Base-by-base conservation (phyloP, 306 rosid species). In the Datisca glomerata region DNA sequence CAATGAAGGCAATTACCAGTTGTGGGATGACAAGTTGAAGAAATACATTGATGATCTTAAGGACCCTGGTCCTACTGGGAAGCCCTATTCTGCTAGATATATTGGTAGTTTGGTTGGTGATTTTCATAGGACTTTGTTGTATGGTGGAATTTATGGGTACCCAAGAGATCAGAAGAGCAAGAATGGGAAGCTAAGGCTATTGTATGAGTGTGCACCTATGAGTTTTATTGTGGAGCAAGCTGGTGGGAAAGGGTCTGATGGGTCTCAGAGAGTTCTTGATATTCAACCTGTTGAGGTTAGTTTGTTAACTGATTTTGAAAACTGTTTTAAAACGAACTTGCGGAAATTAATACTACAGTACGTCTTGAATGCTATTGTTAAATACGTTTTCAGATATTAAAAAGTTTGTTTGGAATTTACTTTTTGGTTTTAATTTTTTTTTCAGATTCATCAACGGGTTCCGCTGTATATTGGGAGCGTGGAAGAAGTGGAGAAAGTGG, bases 161-260 rank as follows among this genome's bases (percentile, higher is more conserved):
- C 96, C 98, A 1, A 80, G 92, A 19, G 96, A 91, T 69, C 73
- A 66, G 74, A 91, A 91, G 59, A 91, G 96, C 72, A 84, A 78
- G 76, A 84, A 91, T 71, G 98, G 98, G 55, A 91, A 91, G 70
- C 86, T 91, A 3, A 78, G 98, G 76, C 78, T 91, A 1, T 40
- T 91, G 8, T 91, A 91, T 60, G 98, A 91, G 57, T 91, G 98
- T 45, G 98, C 98, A 41, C 98, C 98, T 3, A 91, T 91, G 98
- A 91, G 98, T 49, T 91, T 77, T 48, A 80, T 91, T 18, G 98
- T 71, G 28, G 98, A 91, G 70, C 96, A 91, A 33, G 98, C 98
- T 24, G 98, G 98, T 2, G 98, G 98, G 28, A 91, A 91, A 67
- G 98, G 96, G 28, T 84, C 96, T 9, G 98, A 91, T 56, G 96